Percentiles rank a stretch among this genome's conserved stretches.
phyloP scores from a whole-genome alignment of 2,329 filamentous ascomycete species.

The Graphiopsis chlorocephala region DNA sequence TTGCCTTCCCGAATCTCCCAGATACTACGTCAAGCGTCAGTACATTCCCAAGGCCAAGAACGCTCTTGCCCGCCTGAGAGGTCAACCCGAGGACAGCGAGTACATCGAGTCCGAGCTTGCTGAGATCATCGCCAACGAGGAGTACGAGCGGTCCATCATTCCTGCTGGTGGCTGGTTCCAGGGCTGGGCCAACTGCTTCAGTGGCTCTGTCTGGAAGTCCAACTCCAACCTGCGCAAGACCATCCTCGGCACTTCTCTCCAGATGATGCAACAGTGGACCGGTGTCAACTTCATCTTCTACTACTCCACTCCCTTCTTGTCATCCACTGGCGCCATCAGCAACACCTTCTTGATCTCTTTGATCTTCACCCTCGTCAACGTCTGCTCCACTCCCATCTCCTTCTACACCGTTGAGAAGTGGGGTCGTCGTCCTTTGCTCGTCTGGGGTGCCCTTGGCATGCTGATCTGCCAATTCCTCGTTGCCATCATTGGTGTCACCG shows the following conservation, averaged over 20 bases:
- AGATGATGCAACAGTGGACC: conserved; percentile 61
- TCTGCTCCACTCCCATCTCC: conserved; percentile 77
- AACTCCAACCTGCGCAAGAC: conserved; percentile 52
- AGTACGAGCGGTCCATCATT: conserved; percentile 72
- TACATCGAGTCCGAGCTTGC: conserved; percentile 76
- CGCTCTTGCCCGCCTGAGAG: conserved; percentile 67
- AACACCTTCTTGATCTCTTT: conserved; percentile 82
- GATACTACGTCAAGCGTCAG: conserved; percentile 80
- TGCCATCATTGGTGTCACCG: conserved; percentile 59
- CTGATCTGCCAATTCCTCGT: conserved; percentile 83
- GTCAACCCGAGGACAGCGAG: conserved; percentile 68
- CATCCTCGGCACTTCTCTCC: conserved; percentile 46
- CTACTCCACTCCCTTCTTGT: conserved; percentile 76
- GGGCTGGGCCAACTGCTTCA: conserved; percentile 67
- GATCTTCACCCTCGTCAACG: conserved; percentile 85
- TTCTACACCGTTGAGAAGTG: conserved; percentile 83
- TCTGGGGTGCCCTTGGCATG: conserved; percentile 79
- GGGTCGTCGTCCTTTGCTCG: conserved; percentile 75
- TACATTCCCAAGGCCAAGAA: conserved; percentile 62
- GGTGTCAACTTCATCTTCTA: conserved; percentile 90
- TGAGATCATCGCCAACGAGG: conserved; percentile 86
- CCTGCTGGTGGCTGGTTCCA: conserved; percentile 63
- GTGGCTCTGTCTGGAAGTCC: conserved; percentile 49
- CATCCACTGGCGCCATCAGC: conserved; percentile 69
- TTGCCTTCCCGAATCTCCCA: conserved; percentile 78